These are phyloP conservation scores for Theobroma grandiflorum DNA, from an alignment of 441 rosid genomes.

Conservation along the genomic window DNA sequence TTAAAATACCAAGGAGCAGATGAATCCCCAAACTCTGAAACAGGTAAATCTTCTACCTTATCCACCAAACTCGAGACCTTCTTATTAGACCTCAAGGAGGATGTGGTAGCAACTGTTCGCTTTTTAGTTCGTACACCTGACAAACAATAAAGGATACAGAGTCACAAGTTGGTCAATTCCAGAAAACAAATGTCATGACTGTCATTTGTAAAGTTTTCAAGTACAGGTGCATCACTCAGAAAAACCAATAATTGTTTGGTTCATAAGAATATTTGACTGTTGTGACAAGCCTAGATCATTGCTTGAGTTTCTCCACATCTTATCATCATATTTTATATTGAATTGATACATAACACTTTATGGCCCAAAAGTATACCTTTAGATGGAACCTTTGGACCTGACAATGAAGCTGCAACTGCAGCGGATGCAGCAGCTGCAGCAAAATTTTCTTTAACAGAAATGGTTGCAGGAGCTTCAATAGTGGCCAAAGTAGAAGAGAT, in stretches of 20 bases:
- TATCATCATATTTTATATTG: neutral
- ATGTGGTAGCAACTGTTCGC: slow-evolving; percentile 70
- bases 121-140: slow-evolving; percentile 77
- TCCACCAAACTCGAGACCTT: slow-evolving; percentile 95
- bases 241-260: neutral
- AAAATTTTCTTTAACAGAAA: slow-evolving; percentile 37
- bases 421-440: slow-evolving; percentile 34
- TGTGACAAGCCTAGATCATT: neutral
- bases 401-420: slow-evolving; percentile 42
- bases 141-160: slow-evolving; percentile 13
- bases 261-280: neutral
- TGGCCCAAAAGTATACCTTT: slow-evolving; percentile 63
- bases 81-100: slow-evolving; percentile 88
- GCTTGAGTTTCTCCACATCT: neutral
- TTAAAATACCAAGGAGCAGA: neutral
- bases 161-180: neutral
- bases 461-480: slow-evolving; percentile 42
- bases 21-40: slow-evolving; percentile 10
- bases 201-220: neutral
- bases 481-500: slow-evolving; percentile 46
- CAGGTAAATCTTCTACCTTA: slow-evolving; percentile 59
- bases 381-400: slow-evolving; percentile 61
- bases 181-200: neutral
- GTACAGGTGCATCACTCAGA: neutral
- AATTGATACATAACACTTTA: neutral